These are phyloP conservation scores for Paraglomus brasilianum DNA, from an alignment of 192 early-diverging fungal genomes.

Conservation along the genomic window DNA sequence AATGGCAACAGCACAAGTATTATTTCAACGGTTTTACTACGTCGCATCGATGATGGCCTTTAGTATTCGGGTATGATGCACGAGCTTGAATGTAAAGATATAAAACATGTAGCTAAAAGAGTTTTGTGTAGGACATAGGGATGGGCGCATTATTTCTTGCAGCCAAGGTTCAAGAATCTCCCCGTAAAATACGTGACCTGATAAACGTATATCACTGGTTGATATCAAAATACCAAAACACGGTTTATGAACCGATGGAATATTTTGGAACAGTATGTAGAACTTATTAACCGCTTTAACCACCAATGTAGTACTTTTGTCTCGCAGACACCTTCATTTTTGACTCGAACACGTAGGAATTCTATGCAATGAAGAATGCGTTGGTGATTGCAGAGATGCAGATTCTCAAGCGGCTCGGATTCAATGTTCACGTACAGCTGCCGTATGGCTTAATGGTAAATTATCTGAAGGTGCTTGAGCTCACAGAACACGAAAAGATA, in stretches of 20 bases:
- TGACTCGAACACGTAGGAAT: conserved; percentile 45
- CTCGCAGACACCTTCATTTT: background rate
- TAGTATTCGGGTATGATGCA: conserved; percentile 56
- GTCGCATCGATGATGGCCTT: conserved; percentile 72
- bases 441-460: conserved; percentile 97
- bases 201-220: conserved; percentile 79
- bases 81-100: background rate
- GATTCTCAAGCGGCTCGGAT: conserved; percentile 83
- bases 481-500: conserved; percentile 72
- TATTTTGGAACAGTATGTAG: conserved; percentile 52
- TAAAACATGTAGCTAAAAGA: background rate
- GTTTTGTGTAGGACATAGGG: conserved; percentile 54
- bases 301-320: background rate
- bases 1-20: conserved; percentile 93
- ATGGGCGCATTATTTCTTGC: conserved; percentile 75
- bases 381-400: conserved; percentile 83
- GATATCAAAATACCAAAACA: conserved; percentile 54
- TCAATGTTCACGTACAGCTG: conserved; percentile 94
- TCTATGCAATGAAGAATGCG: conserved; percentile 79
- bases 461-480: conserved; percentile 79
- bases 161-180: conserved; percentile 80
- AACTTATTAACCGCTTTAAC: background rate
- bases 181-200: conserved; percentile 75
- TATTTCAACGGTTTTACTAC: conserved; percentile 93
- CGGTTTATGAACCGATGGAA: conserved; percentile 53